Base-by-base conservation (phyloP, 2,329 filamentous ascomycete species). In the Emergomyces orientalis region DNA sequence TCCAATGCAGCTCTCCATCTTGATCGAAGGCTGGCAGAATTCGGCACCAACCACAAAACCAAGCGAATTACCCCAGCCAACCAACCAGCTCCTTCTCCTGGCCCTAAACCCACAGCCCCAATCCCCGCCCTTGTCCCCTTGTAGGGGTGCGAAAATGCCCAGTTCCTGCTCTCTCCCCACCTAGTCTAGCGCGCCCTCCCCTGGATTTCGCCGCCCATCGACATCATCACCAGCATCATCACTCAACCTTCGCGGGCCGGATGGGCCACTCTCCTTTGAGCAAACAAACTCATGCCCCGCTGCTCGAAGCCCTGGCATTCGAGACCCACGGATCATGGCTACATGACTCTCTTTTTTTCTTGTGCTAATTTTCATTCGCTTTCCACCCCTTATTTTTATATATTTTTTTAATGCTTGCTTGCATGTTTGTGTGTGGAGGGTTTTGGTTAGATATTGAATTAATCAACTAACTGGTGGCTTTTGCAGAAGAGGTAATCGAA, bases 151-250 rank as follows among this genome's bases (percentile, higher is more conserved):
- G 19, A 49, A 49, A 49, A 11, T 49, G 47, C 47, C 47, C 58
- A 51, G 41, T 30, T n/a, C 43, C 58, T 60, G 58, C 58, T 8
- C 13, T 25, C 30, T 25, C 43, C 43, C 37, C 58, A 60, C 39
- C n/a, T 17, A 52, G 45, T 9, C 59, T 60, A 60, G 59, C 30
- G 41, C 6, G 19, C 8, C 13, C n/a, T 3, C 34, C 45, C 59
- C 32, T 39, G 59, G n/a, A 17, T 60, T 25, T 59, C 59, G 59
- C 59, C 45, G 45, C 45, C 58, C 22, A 17, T 60, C 59, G 45
- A 27, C 59, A 52, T 60, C 59, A 60, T 52, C 45, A 49, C 61
- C 65, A 54, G 17, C 54, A 59, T 63, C 59, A 45, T 51, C 27
- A 39, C 17, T 47, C 61, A 45, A 45, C 27, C 61, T 34, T 47